phyloP scores from a whole-genome alignment of 2,329 filamentous ascomycete species.

The Stachybotrys elegans region DNA sequence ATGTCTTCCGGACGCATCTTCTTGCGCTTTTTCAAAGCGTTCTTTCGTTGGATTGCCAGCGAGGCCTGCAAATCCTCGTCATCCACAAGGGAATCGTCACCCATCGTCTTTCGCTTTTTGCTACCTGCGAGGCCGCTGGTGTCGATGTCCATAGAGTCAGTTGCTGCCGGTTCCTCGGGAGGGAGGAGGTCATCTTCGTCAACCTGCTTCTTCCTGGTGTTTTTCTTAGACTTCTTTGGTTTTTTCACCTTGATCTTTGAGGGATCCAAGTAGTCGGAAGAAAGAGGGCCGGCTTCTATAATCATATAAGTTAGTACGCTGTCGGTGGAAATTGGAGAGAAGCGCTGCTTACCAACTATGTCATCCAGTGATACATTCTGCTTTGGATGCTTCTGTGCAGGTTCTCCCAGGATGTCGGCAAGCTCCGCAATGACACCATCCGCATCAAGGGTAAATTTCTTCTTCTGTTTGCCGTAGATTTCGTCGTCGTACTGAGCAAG shows the following conservation, averaged over 20 bases:
- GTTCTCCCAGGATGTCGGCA: conserved; percentile 48
- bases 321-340: background rate
- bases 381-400: conserved; percentile 53
- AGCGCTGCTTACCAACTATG: conserved; percentile 44
- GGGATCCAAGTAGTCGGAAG: conserved; percentile 83
- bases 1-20: conserved; percentile 81
- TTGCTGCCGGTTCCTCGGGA: conserved; percentile 27
- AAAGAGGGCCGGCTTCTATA: conserved; percentile 24
- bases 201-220: conserved; percentile 63
- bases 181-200: conserved; percentile 59
- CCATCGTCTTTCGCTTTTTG: conserved; percentile 61
- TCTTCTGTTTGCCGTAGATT: conserved; percentile 83
- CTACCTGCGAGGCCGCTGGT: conserved; percentile 36
- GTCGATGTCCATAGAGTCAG: conserved; percentile 73
- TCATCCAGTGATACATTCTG: conserved; percentile 79
- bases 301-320: conserved; percentile 8
- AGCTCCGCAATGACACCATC: conserved; percentile 65
- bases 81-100: conserved; percentile 66
- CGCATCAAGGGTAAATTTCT: conserved; percentile 81
- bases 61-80: conserved; percentile 90
- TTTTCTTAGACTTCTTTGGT: conserved; percentile 88
- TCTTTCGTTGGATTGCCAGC: conserved; percentile 75
- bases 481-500: conserved; percentile 94
- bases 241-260: conserved; percentile 92
- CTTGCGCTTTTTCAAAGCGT: conserved; percentile 88